Evolutionary conservation across 1,139 yeast genomes (phyloP).

Genomic region (Pichia kudriavzevii): DNA sequence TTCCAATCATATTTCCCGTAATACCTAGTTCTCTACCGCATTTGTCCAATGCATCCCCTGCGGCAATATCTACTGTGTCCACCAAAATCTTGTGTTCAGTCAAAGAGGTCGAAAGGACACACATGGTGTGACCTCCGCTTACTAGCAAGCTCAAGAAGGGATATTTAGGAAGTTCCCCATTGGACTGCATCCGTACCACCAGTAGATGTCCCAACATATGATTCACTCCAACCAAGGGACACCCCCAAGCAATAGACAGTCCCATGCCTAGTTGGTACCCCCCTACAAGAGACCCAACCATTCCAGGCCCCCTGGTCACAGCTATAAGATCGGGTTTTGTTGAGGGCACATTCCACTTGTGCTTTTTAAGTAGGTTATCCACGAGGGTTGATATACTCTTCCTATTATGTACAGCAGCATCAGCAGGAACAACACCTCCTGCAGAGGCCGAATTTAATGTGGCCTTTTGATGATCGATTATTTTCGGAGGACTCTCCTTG

Average conservation of each 20-base stretch:
- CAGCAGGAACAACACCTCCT: conserved; percentile 88
- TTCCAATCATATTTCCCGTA: conserved; percentile 77
- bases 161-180: conserved; percentile 45
- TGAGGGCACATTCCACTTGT: conserved; percentile 28
- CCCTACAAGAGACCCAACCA: conserved; percentile 81
- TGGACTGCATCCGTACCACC: conserved; percentile 49
- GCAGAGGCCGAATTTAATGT: conserved; percentile 58
- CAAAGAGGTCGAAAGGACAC: conserved; percentile 59
- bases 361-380: conserved; percentile 28
- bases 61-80: conserved; percentile 80
- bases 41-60: conserved; percentile 90
- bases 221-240: conserved; percentile 83
- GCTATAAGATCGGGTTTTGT: conserved; percentile 63
- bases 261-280: conserved; percentile 87
- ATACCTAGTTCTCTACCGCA: conserved; percentile 83
- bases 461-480: conserved; percentile 53
- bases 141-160: conserved; percentile 79
- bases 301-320: conserved; percentile 96
- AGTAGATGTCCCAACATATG: conserved; percentile 93
- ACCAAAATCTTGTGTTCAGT: conserved; percentile 64
- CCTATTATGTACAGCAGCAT: conserved; percentile 79
- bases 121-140: conserved; percentile 93
- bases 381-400: conserved; percentile 42
- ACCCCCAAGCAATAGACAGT: conserved; percentile 64
- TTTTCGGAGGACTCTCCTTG: conserved; percentile 34